These are phyloP conservation scores for Haematococcus sp. DNA, from an alignment of 139 green algal species.

Conservation along the genomic window DNA sequence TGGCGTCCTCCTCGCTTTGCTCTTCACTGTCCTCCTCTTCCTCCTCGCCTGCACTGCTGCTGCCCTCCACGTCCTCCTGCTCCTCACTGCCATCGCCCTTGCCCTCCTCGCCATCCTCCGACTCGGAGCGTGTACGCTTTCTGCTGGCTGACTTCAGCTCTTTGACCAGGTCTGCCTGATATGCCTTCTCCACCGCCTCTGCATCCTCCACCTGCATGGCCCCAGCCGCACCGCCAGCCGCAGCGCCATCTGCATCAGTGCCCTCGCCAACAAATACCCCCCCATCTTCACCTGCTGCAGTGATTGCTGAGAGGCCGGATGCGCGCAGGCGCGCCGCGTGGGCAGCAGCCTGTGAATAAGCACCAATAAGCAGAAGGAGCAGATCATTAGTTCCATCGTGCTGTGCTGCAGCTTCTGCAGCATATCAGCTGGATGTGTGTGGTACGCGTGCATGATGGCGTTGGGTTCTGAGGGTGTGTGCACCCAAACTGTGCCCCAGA, in stretches of 20 bases:
- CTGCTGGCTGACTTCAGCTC: slow-evolving; percentile 50
- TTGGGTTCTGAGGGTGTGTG: no score
- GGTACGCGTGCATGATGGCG: no score
- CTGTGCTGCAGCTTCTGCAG: no score
- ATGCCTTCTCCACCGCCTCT: not conserved
- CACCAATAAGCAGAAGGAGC: no score
- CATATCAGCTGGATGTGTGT: no score
- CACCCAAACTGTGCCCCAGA: no score
- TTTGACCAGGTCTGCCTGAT: slow-evolving; percentile 55
- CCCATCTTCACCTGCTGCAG: slow-evolving; percentile 14
- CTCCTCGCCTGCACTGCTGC: slow-evolving; percentile 26
- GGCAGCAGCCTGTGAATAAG: slow-evolving; percentile 60
- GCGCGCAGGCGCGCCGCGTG: slow-evolving; percentile 48
- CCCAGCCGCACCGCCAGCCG: not conserved
- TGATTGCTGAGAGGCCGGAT: slow-evolving; percentile 25
- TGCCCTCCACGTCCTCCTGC: slow-evolving; percentile 10
- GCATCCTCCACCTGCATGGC: not conserved
- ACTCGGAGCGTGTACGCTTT: no score
- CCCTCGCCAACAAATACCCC: slow-evolving; percentile 31
- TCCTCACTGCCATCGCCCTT: slow-evolving; percentile 22
- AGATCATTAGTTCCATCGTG: no score
- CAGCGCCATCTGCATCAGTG: slow-evolving; percentile 14
- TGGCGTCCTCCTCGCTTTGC: not conserved
- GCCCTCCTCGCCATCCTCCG: slow-evolving; percentile 7
- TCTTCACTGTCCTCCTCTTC: slow-evolving; percentile 9